Evolutionary conservation across 108 stramenopile genomes (phyloP).

Genomic region (Cyclotella sp.): DNA sequence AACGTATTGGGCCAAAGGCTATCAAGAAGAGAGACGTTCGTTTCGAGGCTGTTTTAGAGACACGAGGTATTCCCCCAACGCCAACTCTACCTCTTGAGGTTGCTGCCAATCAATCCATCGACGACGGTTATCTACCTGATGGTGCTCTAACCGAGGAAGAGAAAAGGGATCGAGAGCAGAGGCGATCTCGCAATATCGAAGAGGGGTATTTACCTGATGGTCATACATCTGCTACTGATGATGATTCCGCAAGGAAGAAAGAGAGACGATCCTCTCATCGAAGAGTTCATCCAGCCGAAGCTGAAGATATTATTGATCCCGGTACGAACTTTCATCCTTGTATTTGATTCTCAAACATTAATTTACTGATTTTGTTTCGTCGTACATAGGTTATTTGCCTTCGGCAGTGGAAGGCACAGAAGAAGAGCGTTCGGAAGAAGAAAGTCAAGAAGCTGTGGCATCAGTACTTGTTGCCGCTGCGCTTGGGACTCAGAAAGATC

Average conservation of each 20-base stretch:
- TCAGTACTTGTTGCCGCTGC: conserved; percentile 14
- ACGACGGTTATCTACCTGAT: conserved; percentile 44
- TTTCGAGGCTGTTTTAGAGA: conserved; percentile 34
- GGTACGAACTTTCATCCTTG: background rate
- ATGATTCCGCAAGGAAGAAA: background rate
- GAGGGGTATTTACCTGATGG: conserved; percentile 33
- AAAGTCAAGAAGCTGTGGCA: conserved; percentile 1
- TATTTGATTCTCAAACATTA: no score
- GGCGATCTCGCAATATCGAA: conserved; percentile 8
- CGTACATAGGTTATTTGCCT: conserved; percentile 1
- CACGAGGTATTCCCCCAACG: conserved; percentile 2
- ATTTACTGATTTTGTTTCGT: background rate
- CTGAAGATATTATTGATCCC: background rate
- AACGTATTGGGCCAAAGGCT: background rate
- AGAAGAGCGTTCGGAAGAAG: conserved; percentile 31
- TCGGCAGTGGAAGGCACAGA: conserved; percentile 15
- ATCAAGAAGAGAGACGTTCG: conserved; percentile 30
- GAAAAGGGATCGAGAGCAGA: conserved; percentile 8
- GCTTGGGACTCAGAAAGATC: background rate
- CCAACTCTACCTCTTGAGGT: conserved; percentile 6
- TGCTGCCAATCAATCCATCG: conserved; percentile 22
- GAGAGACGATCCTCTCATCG: conserved; percentile 9
- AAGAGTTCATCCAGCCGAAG: background rate
- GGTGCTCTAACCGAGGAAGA: conserved; percentile 52
- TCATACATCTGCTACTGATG: conserved; percentile 1